Evolutionary conservation across 2,329 filamentous ascomycete genomes (phyloP).

Genomic region (Pyrenochaeta sp.): DNA sequence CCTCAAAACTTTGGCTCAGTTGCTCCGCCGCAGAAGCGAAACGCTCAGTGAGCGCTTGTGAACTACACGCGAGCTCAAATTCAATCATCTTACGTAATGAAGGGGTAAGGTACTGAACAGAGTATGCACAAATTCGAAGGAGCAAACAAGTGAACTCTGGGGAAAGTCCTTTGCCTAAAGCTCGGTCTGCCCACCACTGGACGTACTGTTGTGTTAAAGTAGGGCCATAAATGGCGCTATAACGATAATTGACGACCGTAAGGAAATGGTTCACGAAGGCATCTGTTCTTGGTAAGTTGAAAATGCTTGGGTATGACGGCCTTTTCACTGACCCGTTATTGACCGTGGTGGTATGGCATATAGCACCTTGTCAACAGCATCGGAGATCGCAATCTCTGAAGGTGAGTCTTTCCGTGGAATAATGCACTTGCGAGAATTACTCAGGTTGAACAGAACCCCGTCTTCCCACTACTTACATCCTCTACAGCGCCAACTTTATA

Average conservation of each 20-base stretch:
- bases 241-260: slow-evolving; percentile 55
- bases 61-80: slow-evolving; percentile 52
- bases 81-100: slow-evolving; percentile 52
- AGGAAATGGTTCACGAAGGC: slow-evolving; percentile 57
- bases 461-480: slow-evolving; percentile 18
- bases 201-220: slow-evolving; percentile 56
- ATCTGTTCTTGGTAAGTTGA: slow-evolving; percentile 42
- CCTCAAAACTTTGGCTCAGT: slow-evolving; percentile 52
- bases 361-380: slow-evolving; percentile 43
- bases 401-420: slow-evolving; percentile 11
- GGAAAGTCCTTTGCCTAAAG: slow-evolving; percentile 43
- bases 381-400: slow-evolving; percentile 26
- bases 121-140: slow-evolving; percentile 56
- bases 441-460: too few relatives aligned
- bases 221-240: slow-evolving; percentile 56
- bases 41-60: slow-evolving; percentile 49
- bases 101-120: slow-evolving; percentile 52
- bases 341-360: slow-evolving; percentile 41
- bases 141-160: slow-evolving; percentile 58
- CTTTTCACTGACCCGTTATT: slow-evolving; percentile 31
- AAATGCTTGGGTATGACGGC: neutral
- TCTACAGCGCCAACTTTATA: slow-evolving; percentile 32
- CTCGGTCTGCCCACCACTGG: slow-evolving; percentile 55
- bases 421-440: neutral
- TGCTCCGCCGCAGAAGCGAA: slow-evolving; percentile 54